Base-by-base conservation (phyloP, 768 basidiomycete species). In the Wakefieldia striispora region DNA sequence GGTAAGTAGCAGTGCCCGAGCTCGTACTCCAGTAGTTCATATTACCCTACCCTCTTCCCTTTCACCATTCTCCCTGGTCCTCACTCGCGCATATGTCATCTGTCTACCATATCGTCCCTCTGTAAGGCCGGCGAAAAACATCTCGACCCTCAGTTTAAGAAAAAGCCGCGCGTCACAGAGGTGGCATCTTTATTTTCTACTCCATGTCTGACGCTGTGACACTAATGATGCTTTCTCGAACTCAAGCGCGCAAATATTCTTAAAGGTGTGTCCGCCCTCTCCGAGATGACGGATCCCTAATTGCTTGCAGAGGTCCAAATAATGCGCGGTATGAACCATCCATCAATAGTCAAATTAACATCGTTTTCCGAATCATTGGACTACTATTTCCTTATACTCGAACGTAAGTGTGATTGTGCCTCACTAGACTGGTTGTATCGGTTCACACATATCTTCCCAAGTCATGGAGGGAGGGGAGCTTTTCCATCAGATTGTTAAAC, bases 381-480 rank as follows among this genome's bases (percentile, higher is more conserved):
- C 58, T 82, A 95, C 64, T 99, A 97, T 67, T 99, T 94, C 67
- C 78, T 99, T 14, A 82, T 98, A 16, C 76, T 99, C 50, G 97
- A 99, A 70, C 75, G 91, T 88, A 69, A 61, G 88, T 78, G 87
- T 78, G 29, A 17, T 26, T n/a, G 39, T 55, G 29, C 45, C 42
- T 1, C 6, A 19, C 36, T 19, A 24, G 17, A 36, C 23, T 9
- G 6, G 27, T n/a, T 42, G 39, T 45, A 40, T 45, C 40, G 44
- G 45, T 54, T 62, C 21, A 61, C 40, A 14, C 27, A 37, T 20
- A 12, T 45, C 33, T 45, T 40, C 53, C 13, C 11, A 12, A 95
- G 91, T 98, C 40, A 90, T 97, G 93, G 90, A 88, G 65, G 97
- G 97, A 50, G 97, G 97, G 53, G 97, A 99, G 68, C 77, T 99